phyloP scores from a whole-genome alignment of 2,329 filamentous ascomycete species.

The Hymenoscyphus infarciens region DNA sequence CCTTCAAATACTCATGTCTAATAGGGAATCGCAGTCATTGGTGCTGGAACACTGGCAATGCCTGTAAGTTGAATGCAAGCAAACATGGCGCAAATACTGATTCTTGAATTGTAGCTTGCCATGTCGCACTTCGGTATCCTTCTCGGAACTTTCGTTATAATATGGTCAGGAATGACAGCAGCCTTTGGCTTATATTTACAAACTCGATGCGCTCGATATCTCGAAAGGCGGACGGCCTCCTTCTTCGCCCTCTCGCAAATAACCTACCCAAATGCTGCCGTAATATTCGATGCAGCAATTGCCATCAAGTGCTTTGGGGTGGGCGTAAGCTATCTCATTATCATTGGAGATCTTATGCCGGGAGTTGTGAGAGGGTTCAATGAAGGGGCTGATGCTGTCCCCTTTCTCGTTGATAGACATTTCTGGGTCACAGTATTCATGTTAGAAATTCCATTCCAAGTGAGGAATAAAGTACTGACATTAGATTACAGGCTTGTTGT shows the following conservation, averaged over 20 bases:
- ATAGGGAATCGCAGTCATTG: constrained; percentile 64
- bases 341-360: constrained; percentile 97
- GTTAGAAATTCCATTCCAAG: constrained; percentile 44
- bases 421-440: constrained; percentile 99
- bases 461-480: constrained; percentile 16
- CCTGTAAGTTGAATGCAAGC: constrained; percentile 41
- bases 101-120: constrained; percentile 55
- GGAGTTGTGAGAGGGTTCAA: constrained; percentile 84
- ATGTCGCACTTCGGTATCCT: constrained; percentile 94
- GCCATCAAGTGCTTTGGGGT: constrained; percentile 98
- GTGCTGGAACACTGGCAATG: constrained; percentile 82
- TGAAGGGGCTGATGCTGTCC: constrained; percentile 55
- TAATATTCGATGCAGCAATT: constrained; percentile 93
- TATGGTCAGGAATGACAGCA: constrained; percentile 87
- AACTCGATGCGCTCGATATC: constrained; percentile 84
- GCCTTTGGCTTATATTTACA: constrained; percentile 95
- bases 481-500: constrained; percentile 65
- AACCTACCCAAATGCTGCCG: constrained; percentile 92
- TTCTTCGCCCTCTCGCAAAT: constrained; percentile 98
- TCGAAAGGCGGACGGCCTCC: constrained; percentile 82
- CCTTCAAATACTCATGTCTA: constrained; percentile 14
- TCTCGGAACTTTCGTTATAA: constrained; percentile 75
- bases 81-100: background rate
- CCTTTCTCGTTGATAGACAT: constrained; percentile 81
- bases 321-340: constrained; percentile 95